Percentiles rank a stretch among this genome's conserved stretches.
Evolutionary conservation across 2,329 filamentous ascomycete species (phyloP).

Genomic region (Apiospora phragmitis): DNA sequence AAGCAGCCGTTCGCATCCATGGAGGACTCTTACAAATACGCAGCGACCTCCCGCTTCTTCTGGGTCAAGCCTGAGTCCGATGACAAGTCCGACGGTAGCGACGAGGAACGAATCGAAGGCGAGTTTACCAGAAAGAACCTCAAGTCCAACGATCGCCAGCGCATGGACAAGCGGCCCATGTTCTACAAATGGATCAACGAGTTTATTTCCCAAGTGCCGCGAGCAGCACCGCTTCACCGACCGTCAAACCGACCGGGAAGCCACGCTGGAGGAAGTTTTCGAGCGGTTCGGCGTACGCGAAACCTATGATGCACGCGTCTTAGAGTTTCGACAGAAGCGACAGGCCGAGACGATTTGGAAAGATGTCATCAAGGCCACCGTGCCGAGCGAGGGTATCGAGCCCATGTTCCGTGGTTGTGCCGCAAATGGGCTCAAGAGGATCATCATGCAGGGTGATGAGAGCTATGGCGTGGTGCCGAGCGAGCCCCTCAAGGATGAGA

Average conservation of each 20-base stretch:
- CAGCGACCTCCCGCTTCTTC: slow-evolving; percentile 59
- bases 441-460: slow-evolving; percentile 47
- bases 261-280: slow-evolving; percentile 56
- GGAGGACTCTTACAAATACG: slow-evolving; percentile 63
- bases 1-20: slow-evolving; percentile 53
- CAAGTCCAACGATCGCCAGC: slow-evolving; percentile 57
- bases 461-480: slow-evolving; percentile 36
- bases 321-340: slow-evolving; percentile 41
- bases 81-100: slow-evolving; percentile 26
- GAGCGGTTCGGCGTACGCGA: slow-evolving; percentile 44
- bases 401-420: slow-evolving; percentile 34
- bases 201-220: slow-evolving; percentile 59
- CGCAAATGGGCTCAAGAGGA: slow-evolving; percentile 46
- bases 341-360: slow-evolving; percentile 45
- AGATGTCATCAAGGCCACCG: slow-evolving; percentile 41
- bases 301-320: slow-evolving; percentile 45
- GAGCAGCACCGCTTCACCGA: slow-evolving; percentile 36
- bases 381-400: slow-evolving; percentile 30
- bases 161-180: slow-evolving; percentile 54
- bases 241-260: slow-evolving; percentile 36
- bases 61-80: slow-evolving; percentile 34
- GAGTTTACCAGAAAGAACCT: slow-evolving; percentile 38
- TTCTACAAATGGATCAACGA: slow-evolving; percentile 63
- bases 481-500: slow-evolving; percentile 29
- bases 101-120: slow-evolving; percentile 25